Evolutionary conservation across 306 rosid species (phyloP).

Genomic region (Trifolium repens): DNA sequence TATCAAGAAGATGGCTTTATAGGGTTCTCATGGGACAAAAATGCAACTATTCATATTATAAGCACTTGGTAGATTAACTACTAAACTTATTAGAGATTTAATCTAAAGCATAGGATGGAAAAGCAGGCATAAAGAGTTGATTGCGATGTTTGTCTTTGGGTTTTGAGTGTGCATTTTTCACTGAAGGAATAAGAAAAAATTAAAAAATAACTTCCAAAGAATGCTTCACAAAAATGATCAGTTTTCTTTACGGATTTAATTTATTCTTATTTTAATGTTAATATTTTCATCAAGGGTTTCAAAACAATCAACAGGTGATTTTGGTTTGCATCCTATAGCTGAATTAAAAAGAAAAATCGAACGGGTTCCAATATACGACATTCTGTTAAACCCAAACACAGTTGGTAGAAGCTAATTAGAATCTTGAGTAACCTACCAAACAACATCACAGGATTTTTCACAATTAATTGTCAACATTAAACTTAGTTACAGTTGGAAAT

Average conservation of each 20-base stretch:
- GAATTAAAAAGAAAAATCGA: not conserved
- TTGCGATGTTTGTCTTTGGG: not conserved
- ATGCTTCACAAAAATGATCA: not conserved
- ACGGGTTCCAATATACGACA: too few species aligned
- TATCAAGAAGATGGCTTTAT: slow-evolving; percentile 36
- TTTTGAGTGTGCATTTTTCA: slow-evolving; percentile 17
- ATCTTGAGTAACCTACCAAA: not conserved
- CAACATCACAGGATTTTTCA: not conserved
- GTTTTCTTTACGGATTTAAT: not conserved
- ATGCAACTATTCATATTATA: slow-evolving; percentile 1
- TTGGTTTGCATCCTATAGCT: not conserved
- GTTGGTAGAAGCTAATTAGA: not conserved
- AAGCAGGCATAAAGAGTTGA: slow-evolving; percentile 27
- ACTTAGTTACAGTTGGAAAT: not conserved
- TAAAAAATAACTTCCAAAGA: not conserved
- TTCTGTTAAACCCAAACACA: not conserved
- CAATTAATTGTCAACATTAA: not conserved
- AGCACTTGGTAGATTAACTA: slow-evolving; percentile 4
- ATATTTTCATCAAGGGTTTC: not conserved
- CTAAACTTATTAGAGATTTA: slow-evolving; percentile 7
- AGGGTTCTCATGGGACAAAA: slow-evolving; percentile 42
- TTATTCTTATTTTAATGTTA: not conserved
- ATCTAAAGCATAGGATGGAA: slow-evolving; percentile 15
- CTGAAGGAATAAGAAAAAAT: not conserved
- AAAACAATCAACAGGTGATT: not conserved